phyloP scores from a whole-genome alignment of 1,139 yeast species.

The Kodamaea suecica region DNA sequence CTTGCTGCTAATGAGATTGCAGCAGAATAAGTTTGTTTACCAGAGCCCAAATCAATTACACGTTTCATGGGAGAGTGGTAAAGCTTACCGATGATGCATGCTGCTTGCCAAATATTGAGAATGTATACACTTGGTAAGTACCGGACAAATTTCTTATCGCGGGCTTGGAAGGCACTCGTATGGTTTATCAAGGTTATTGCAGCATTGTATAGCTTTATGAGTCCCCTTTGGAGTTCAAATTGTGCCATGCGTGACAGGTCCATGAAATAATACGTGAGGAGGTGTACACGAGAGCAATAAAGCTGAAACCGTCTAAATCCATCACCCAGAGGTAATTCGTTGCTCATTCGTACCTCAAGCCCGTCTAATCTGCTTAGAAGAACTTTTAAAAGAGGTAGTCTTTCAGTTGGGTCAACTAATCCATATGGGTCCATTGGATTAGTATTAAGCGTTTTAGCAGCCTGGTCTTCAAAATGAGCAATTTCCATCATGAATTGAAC shows the following conservation, averaged over 20 bases:
- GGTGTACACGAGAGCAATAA: conserved; percentile 71
- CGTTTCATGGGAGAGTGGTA: conserved; percentile 69
- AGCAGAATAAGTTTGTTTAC: conserved; percentile 65
- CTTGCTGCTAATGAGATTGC: conserved; percentile 70
- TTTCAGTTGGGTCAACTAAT: conserved; percentile 61
- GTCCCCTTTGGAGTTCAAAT: conserved; percentile 69
- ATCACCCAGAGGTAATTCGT: conserved; percentile 41
- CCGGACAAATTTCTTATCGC: conserved; percentile 61
- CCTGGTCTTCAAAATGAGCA: conserved; percentile 82
- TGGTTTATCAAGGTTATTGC: conserved; percentile 70
- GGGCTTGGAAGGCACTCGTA: conserved; percentile 56
- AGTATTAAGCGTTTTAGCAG: conserved; percentile 71
- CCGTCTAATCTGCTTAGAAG: conserved; percentile 71
- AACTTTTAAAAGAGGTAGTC: conserved; percentile 70
- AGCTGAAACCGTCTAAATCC: conserved; percentile 68
- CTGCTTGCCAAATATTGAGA: conserved; percentile 85
- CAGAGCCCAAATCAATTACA: conserved; percentile 66
- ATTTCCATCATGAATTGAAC: conserved; percentile 76
- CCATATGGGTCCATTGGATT: conserved; percentile 70
- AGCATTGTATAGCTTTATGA: conserved; percentile 74
- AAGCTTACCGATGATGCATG: conserved; percentile 77
- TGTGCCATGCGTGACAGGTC: conserved; percentile 55
- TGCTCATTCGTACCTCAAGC: conserved; percentile 52
- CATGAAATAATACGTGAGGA: conserved; percentile 76
- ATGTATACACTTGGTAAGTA: conserved; percentile 84